Evolutionary conservation across 1,139 yeast genomes (phyloP).

Genomic region (Scheffersomyces cryptocercus): DNA sequence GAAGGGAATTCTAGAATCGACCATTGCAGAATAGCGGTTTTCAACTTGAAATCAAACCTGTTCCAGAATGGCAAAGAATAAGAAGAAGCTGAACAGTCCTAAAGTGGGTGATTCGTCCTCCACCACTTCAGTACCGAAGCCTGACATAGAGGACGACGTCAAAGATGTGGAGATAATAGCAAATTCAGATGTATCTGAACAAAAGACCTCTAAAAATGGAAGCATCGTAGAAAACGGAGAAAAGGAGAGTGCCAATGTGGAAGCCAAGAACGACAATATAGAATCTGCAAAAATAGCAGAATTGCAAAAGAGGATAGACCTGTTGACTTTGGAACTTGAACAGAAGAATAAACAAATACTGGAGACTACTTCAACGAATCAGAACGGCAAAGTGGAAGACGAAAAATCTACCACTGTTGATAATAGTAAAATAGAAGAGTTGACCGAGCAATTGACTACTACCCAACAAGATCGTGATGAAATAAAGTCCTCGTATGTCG

Average conservation of each 20-base stretch:
- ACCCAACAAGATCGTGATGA: constrained; percentile 58
- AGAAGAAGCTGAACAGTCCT: constrained; percentile 23
- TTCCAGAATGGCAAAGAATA: constrained; percentile 29
- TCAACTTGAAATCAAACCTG: too few species aligned
- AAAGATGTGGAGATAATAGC: constrained; percentile 2
- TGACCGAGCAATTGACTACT: constrained; percentile 2
- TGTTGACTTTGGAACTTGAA: constrained; percentile 21
- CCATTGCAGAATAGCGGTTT: too few species aligned
- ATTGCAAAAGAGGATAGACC: constrained; percentile 18
- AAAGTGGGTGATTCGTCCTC: constrained; percentile 3
- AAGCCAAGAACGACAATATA: neutral
- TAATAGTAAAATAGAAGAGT: constrained; percentile 1
- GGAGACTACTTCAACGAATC: constrained; percentile 2
- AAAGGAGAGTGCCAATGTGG: neutral
- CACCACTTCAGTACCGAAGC: too few species aligned
- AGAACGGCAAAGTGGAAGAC: constrained; percentile 2
- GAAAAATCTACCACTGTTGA: constrained; percentile 2
- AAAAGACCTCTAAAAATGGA: neutral
- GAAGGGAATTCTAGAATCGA: too few species aligned
- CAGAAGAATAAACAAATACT: constrained; percentile 9
- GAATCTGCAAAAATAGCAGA: constrained; percentile 3
- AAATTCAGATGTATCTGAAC: neutral
- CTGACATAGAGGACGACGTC: constrained; percentile 2
- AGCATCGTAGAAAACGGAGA: neutral
- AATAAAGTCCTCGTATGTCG: constrained; percentile 70